Percentiles rank a stretch among this genome's conserved stretches.
Evolutionary conservation across 352 stramenopile genomes (phyloP).

Genomic region (Phytophthora syringae): DNA sequence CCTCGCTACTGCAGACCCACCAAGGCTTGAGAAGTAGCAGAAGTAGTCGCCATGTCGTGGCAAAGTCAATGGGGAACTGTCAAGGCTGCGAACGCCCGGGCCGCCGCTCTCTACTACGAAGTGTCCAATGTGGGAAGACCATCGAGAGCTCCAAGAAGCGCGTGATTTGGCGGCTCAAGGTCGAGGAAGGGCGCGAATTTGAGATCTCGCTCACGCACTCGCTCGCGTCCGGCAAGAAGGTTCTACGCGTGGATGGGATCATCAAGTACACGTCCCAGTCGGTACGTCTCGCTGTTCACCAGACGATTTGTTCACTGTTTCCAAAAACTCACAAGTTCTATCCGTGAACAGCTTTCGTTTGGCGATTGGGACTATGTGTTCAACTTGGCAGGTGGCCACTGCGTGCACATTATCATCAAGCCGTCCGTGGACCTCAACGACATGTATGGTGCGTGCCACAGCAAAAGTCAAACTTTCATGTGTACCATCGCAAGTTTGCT

Average conservation of each 20-base stretch:
- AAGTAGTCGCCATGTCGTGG: conserved; percentile 55
- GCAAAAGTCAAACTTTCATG: neutral
- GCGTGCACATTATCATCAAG: conserved; percentile 88
- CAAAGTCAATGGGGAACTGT: conserved; percentile 72
- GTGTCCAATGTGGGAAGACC: conserved; percentile 86
- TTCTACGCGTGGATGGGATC: conserved; percentile 79
- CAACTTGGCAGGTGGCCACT: conserved; percentile 79
- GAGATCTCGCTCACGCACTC: conserved; percentile 88
- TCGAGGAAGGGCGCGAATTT: conserved; percentile 81
- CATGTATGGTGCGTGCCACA: conserved; percentile 80
- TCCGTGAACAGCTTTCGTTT: conserved; percentile 61
- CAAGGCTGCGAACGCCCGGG: conserved; percentile 77
- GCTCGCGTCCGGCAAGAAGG: conserved; percentile 82
- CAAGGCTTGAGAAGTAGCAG: too few relatives aligned
- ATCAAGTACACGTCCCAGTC: conserved; percentile 81
- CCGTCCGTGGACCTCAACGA: conserved; percentile 86
- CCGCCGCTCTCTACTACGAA: conserved; percentile 77
- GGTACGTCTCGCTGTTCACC: conserved; percentile 36
- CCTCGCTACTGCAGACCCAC: too few relatives aligned
- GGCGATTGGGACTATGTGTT: conserved; percentile 89
- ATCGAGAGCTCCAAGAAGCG: conserved; percentile 89
- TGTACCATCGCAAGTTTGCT: neutral
- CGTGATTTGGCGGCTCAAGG: conserved; percentile 83
- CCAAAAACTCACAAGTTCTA: neutral
- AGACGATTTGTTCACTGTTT: neutral